Conservation (phyloP, 192 early-diverging fungal species). For the Jimgerdemannia lactiflua region DNA sequence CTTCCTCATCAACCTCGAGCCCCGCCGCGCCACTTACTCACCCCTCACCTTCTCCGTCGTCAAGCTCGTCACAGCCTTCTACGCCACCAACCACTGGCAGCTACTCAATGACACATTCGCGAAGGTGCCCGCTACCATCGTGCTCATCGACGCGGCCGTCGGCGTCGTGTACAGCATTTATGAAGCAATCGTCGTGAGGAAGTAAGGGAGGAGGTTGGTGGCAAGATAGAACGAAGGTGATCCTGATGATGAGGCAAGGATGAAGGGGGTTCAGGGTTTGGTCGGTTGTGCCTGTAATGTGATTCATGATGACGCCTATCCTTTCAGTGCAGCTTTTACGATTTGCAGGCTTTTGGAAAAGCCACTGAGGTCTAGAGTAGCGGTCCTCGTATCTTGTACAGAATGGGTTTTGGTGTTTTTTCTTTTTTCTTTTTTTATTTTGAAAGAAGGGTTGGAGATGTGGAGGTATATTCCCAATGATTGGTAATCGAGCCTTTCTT, state of each 20-base stretch:
- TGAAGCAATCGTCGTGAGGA: background rate
- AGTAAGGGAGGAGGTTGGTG: background rate
- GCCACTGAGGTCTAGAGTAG: background rate
- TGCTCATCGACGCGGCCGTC: background rate
- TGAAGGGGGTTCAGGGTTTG: background rate
- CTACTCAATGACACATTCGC: background rate
- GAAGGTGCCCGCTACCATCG: background rate
- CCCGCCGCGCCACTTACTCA: background rate
- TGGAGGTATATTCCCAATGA: background rate
- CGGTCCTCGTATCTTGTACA: background rate
- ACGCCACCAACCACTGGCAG: background rate
- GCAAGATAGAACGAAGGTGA: background rate
- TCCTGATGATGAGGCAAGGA: background rate
- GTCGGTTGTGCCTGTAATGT: background rate
- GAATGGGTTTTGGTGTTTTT: background rate
- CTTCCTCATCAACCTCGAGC: background rate
- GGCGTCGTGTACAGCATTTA: background rate
- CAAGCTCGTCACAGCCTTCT: background rate
- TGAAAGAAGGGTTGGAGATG: background rate
- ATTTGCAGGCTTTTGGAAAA: background rate
- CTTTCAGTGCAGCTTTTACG: background rate
- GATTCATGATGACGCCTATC: background rate
- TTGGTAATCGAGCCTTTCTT: background rate
- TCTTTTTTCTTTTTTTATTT: background rate
- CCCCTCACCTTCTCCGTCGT: slow-evolving; percentile 2